A percentile compares a stretch with the other conserved stretches of the same genome.
Conservation (phyloP, 2,329 filamentous ascomycete species). For the Apiospora malaysiana region DNA sequence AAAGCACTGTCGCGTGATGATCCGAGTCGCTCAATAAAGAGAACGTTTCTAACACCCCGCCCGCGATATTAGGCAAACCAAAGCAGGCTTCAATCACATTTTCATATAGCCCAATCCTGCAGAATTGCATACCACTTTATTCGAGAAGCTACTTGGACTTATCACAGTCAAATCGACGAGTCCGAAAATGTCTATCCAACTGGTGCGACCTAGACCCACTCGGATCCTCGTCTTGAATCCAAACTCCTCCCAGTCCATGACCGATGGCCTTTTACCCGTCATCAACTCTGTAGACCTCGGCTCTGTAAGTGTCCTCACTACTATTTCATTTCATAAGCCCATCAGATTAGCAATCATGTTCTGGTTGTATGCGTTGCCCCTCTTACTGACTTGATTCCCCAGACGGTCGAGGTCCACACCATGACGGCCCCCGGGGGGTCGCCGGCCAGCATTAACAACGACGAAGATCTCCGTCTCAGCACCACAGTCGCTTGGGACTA, state of each 20-base stretch:
- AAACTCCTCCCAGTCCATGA: conserved; percentile 78
- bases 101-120: background rate
- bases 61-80: no score
- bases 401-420: conserved; percentile 59
- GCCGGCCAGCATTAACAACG: conserved; percentile 80
- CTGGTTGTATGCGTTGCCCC: no score
- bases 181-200: background rate
- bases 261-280: conserved; percentile 62
- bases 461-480: conserved; percentile 69
- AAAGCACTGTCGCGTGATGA: no score
- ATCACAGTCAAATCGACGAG: no score
- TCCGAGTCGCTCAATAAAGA: no score
- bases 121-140: no score
- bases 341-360: no score
- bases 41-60: no score
- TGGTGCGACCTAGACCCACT: conserved; percentile 37
- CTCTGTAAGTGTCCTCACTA: conserved; percentile 37
- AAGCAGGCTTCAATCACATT: background rate
- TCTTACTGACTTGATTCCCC: background rate
- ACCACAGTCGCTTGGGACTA: conserved; percentile 65
- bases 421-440: conserved; percentile 70
- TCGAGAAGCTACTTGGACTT: no score
- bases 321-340: background rate
- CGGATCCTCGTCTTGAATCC: conserved; percentile 78
- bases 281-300: conserved; percentile 50